phyloP scores from a whole-genome alignment of 2,329 filamentous ascomycete genomes.

The Colletotrichum sp. region DNA sequence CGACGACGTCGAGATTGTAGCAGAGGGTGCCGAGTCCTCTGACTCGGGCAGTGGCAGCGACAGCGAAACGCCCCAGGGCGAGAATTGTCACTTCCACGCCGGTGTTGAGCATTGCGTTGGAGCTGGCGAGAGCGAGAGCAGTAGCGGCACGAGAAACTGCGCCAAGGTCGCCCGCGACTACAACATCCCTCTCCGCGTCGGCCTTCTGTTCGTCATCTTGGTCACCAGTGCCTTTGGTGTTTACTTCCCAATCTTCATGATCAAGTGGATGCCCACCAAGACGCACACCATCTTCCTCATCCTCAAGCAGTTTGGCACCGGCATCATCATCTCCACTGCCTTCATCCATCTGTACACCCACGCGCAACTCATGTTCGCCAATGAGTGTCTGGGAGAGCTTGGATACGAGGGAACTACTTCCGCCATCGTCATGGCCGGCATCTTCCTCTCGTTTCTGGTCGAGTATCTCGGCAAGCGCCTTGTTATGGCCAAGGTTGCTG shows the following conservation, averaged over 20 bases:
- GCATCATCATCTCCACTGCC: conserved; percentile 74
- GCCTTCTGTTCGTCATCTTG: conserved; percentile 75
- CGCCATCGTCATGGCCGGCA: conserved; percentile 75
- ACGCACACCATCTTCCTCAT: conserved; percentile 59
- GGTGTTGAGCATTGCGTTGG: conserved; percentile 65
- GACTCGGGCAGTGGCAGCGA: conserved; percentile 24
- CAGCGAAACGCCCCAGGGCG: conserved; percentile 30
- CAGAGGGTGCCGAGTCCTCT: conserved; percentile 34
- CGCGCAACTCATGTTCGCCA: conserved; percentile 74
- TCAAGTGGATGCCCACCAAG: conserved; percentile 59
- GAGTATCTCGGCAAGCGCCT: conserved; percentile 71
- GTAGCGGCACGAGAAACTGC: conserved; percentile 43
- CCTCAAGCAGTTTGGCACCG: conserved; percentile 77
- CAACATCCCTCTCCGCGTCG: conserved; percentile 71
- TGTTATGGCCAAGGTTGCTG: conserved; percentile 39
- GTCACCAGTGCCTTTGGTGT: conserved; percentile 66
- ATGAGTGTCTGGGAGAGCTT: conserved; percentile 70
- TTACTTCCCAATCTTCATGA: conserved; percentile 63
- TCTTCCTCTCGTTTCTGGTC: conserved; percentile 75
- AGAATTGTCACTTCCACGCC: conserved; percentile 75
- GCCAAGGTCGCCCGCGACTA: conserved; percentile 58
- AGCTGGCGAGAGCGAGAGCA: conserved; percentile 43
- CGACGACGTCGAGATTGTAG: conserved; percentile 63
- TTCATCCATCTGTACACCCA: conserved; percentile 78
- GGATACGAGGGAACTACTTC: conserved; percentile 73